These are phyloP conservation scores for Mediolabrus comicus DNA, from an alignment of 108 stramenopile genomes.

Conservation along the genomic window DNA sequence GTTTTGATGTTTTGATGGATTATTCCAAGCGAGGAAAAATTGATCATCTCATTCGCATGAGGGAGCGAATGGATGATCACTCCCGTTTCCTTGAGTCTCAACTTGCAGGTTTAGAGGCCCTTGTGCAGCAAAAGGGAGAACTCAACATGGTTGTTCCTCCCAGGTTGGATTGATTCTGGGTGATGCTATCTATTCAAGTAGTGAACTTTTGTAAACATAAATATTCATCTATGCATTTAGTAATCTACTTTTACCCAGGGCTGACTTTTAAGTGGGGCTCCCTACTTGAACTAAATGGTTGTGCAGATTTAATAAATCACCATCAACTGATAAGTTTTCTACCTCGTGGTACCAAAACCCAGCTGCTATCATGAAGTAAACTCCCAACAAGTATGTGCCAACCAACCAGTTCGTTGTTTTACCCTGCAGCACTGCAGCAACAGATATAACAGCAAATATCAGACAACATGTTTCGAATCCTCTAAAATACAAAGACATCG, in stretches of 20 bases:
- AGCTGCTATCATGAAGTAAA: constrained; percentile 83
- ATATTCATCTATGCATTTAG: too few relatives aligned
- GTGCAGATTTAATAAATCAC: constrained; percentile 28
- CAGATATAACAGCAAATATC: constrained; percentile 70
- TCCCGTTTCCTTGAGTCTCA: constrained; percentile 76
- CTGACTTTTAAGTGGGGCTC: too few relatives aligned
- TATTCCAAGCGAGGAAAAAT: constrained; percentile 86
- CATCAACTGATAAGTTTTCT: constrained; percentile 69
- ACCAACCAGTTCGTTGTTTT: constrained; percentile 88
- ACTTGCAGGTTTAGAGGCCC: constrained; percentile 76
- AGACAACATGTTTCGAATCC: constrained; percentile 88
- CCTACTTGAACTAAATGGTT: constrained; percentile 7
- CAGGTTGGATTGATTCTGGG: not conserved
- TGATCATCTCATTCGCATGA: constrained; percentile 87
- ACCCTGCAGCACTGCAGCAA: constrained; percentile 81
- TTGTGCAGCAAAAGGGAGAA: constrained; percentile 66
- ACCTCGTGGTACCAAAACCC: constrained; percentile 87
- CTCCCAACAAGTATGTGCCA: constrained; percentile 68
- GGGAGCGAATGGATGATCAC: constrained; percentile 86
- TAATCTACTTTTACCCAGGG: too few relatives aligned
- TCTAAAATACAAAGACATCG: constrained; percentile 85
- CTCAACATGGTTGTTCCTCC: constrained; percentile 1
- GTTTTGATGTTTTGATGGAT: constrained; percentile 78
- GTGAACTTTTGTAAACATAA: too few relatives aligned
- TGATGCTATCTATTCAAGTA: too few relatives aligned